Conservation (phyloP, 2,329 filamentous ascomycete species). For the Fusarium sp. region DNA sequence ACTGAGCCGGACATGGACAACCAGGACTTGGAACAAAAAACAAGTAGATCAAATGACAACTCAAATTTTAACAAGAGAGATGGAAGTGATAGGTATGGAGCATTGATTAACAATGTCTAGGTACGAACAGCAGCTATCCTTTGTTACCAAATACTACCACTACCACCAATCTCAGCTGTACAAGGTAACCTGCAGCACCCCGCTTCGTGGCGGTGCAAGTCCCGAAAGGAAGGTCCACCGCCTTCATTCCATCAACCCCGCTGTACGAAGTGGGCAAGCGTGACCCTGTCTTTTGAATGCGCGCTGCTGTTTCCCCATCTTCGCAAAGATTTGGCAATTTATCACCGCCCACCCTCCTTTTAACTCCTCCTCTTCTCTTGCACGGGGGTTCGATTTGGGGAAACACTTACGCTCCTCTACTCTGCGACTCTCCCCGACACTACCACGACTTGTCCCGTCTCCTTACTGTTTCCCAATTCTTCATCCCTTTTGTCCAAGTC, state of each 20-base stretch:
- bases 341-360: constrained; percentile 34
- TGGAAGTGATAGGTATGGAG: neutral
- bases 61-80: neutral
- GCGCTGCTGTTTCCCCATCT: constrained; percentile 32
- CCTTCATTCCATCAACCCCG: constrained; percentile 31
- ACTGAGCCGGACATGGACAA: constrained; percentile 12
- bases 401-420: constrained; percentile 29
- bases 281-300: constrained; percentile 37
- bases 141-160: neutral
- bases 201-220: constrained; percentile 45
- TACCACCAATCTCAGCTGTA: neutral
- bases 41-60: neutral
- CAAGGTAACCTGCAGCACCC: constrained; percentile 25
- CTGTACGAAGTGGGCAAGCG: constrained; percentile 37
- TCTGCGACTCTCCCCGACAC: constrained; percentile 33
- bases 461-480: constrained; percentile 1
- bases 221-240: constrained; percentile 23
- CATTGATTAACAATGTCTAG: neutral
- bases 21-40: neutral
- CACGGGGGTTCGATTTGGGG: constrained; percentile 32
- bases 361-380: constrained; percentile 29
- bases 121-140: neutral
- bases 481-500: constrained; percentile 18
- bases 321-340: constrained; percentile 34
- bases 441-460: constrained; percentile 17